Conservation (phyloP, 2,329 filamentous ascomycete genomes). For the Penicillium digitatum region DNA sequence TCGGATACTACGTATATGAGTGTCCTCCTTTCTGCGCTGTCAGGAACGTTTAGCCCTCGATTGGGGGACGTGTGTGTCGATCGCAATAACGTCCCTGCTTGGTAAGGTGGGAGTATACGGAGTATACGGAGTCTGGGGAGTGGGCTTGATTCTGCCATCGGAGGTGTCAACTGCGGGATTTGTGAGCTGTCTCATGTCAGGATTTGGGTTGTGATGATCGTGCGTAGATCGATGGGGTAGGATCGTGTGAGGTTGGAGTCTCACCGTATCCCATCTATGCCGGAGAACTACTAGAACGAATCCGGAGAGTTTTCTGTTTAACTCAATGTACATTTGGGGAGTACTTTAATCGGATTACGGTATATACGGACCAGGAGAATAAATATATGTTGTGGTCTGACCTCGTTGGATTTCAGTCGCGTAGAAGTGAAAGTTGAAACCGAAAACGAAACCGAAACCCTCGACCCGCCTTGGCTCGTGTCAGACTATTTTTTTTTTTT, state of each 20-base stretch:
- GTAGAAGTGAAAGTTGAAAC: not conserved
- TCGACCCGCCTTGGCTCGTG: not conserved
- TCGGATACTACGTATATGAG: not conserved
- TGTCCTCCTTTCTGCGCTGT: not conserved
- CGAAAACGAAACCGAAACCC: not conserved
- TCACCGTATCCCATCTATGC: conserved; percentile 3
- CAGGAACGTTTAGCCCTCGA: not conserved
- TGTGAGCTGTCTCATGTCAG: conserved; percentile 26
- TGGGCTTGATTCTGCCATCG: not conserved
- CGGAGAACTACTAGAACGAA: not conserved
- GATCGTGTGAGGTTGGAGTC: not conserved
- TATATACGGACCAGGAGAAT: conserved; percentile 4
- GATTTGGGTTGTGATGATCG: conserved; percentile 13
- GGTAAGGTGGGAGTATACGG: not conserved
- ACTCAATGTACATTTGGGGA: not conserved
- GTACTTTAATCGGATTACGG: conserved; percentile 3
- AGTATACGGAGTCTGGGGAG: too few species aligned
- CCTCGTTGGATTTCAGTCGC: not conserved
- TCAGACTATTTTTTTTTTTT: not conserved
- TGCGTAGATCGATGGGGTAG: conserved; percentile 1
- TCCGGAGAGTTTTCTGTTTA: not conserved
- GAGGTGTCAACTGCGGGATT: conserved; percentile 15
- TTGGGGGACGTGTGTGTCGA: not conserved
- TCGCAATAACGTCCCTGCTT: not conserved
- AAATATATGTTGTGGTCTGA: not conserved